Percentiles rank a stretch among this genome's conserved stretches.
Evolutionary conservation across 1,139 yeast species (phyloP).

Genomic region (Geotrichum reessii): DNA sequence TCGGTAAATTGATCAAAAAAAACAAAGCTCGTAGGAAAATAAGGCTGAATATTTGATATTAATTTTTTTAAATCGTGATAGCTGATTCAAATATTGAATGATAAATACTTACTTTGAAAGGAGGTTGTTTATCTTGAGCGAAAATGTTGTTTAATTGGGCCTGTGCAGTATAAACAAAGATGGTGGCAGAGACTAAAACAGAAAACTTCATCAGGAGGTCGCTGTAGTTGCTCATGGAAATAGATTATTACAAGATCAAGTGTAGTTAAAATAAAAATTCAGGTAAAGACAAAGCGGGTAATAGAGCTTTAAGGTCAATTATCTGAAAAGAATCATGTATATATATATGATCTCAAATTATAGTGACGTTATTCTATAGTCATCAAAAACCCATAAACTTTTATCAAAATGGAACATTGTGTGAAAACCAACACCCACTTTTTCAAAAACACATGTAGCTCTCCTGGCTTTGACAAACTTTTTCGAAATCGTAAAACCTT

Average conservation of each 20-base stretch:
- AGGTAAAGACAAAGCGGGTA: neutral
- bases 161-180: conserved; percentile 12
- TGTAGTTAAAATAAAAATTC: neutral
- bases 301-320: neutral
- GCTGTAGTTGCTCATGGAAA: neutral
- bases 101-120: conserved; percentile 10
- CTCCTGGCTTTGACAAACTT: too few species aligned
- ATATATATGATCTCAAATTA: neutral
- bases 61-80: neutral
- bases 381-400: too few species aligned
- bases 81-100: neutral
- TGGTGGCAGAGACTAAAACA: conserved; percentile 13
- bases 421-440: too few species aligned
- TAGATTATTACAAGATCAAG: neutral
- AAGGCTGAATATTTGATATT: conserved; percentile 2
- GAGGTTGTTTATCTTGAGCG: conserved; percentile 11
- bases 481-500: too few species aligned
- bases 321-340: neutral
- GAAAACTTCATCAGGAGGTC: conserved; percentile 13
- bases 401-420: too few species aligned
- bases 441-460: too few species aligned
- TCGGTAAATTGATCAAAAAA: conserved; percentile 67
- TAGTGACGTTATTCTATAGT: neutral
- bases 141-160: neutral
- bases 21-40: conserved; percentile 35